A percentile compares a stretch with the other conserved stretches of the same genome.
These are phyloP conservation scores for Oxytropis ochrocephala DNA, from an alignment of 306 rosid species.

Conservation along the genomic window DNA sequence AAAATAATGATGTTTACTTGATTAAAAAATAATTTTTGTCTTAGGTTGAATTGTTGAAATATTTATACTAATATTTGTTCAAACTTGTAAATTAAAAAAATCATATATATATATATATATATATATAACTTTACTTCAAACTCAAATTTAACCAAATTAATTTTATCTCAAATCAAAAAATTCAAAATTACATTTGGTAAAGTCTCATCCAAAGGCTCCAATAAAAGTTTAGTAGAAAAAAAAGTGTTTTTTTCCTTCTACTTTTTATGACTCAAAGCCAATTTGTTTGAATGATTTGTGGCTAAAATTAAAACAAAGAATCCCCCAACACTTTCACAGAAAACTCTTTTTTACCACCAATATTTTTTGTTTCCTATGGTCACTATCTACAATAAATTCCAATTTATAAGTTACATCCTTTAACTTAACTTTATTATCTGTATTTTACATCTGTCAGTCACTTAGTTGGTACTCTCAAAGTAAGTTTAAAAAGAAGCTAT, in stretches of 20 bases:
- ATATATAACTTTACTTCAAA: no score
- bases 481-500: not conserved
- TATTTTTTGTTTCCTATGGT: not conserved
- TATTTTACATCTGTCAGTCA: constrained; percentile 17
- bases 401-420: constrained; percentile 6
- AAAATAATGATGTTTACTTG: no score
- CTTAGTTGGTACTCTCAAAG: not conserved
- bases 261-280: not conserved
- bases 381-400: constrained; percentile 14
- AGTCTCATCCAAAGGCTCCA: not conserved
- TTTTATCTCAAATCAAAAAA: no score
- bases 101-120: no score
- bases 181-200: no score
- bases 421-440: not conserved
- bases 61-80: no score
- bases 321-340: not conserved
- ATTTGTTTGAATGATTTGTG: not conserved
- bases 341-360: not conserved
- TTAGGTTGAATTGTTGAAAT: no score
- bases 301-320: not conserved
- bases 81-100: no score
- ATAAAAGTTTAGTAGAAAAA: not conserved
- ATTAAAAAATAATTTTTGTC: no score
- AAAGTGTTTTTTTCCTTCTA: not conserved
- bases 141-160: no score